Conservation (phyloP, 176 grass and related monocot genomes). For the Canna indica region DNA sequence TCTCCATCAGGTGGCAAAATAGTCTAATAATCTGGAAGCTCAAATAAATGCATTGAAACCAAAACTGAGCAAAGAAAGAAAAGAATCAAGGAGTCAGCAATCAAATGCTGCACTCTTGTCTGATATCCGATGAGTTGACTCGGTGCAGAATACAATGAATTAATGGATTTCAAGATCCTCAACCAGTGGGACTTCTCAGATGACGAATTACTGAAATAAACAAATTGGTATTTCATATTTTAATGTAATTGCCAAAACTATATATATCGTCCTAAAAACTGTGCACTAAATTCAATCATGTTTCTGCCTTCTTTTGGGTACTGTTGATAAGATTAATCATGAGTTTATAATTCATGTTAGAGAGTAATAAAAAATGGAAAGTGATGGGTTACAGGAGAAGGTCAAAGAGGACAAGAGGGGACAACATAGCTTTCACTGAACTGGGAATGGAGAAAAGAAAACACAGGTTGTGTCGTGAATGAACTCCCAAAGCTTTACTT, state of each 20-base stretch:
- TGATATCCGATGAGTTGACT: neutral
- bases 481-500: constrained; percentile 1
- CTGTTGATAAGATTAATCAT: neutral
- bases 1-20: neutral
- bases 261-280: neutral
- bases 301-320: neutral
- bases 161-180: neutral
- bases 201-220: neutral
- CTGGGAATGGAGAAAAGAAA: neutral
- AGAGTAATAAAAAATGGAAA: neutral
- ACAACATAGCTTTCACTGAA: constrained; percentile 2
- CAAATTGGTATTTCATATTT: neutral
- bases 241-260: neutral
- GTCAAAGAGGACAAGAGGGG: neutral
- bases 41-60: neutral
- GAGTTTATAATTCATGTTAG: neutral
- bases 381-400: neutral
- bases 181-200: neutral
- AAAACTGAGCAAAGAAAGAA: neutral
- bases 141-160: neutral
- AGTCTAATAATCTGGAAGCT: neutral
- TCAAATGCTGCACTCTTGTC: neutral
- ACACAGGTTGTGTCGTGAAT: constrained; percentile 8
- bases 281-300: neutral
- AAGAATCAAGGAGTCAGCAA: neutral